Base-by-base conservation (phyloP, 1,284 basidiomycete genomes). In the Ganoderma resinaceum region DNA sequence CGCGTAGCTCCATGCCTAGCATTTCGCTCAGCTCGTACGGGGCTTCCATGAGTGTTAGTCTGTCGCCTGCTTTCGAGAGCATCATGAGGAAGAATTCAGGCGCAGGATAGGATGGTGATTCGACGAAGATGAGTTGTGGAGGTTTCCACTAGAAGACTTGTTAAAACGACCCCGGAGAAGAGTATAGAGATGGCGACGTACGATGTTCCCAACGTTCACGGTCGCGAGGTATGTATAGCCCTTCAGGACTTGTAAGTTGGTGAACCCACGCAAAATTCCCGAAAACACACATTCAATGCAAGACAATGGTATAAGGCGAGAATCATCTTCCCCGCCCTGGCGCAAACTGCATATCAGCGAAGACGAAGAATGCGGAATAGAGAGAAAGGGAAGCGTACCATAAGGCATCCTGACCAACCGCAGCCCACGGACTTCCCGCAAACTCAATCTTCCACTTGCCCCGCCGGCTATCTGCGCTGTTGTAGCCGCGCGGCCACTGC, bases 1-100 rank as follows among this genome's bases (percentile, higher is more conserved):
- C 63, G 18, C 78, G 77, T 2, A 82, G 68, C 59, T 69, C 73
- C 20, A 75, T 62, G 7, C 76, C 77, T 9, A 81, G 67, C 43
- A 74, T 71, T 37, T 78, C 69, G 18, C 69, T 72, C 4, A 81
- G 62, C 7, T 72, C 71, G 2, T 57, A 80, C 0, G 90, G 89
- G 18, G 88, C 87, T 60, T 89, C 85, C 49, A 91, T 79, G 31
- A 92, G 79, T 14, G 85, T 88, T 55, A 92, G 77, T 62, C 85
- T 84, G 64, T 85, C 82, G 3, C 87, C 88, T 9, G 84, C 82
- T 58, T 83, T 82, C 35, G 88, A 88, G 74, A 92, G 84, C 74
- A 84, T 86, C 31, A 87, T 87, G 20, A 89, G 77, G 74, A 93
- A 91, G 77, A 92, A 90, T 60, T 84, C 80, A 0, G 86, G 81